Conservation (phyloP, 1,139 yeast genomes). For the Scheffersomyces parashehatae region DNA sequence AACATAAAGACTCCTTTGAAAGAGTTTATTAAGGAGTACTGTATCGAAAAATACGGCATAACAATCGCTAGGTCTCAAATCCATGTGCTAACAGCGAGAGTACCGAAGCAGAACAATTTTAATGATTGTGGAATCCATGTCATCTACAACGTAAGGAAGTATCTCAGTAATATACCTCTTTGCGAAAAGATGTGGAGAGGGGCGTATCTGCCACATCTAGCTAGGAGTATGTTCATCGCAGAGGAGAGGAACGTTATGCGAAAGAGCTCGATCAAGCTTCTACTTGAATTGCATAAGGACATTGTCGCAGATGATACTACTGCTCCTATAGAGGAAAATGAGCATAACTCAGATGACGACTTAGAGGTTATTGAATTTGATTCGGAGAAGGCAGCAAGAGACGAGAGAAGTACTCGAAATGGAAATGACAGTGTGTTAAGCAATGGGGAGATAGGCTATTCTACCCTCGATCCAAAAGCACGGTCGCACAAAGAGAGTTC, state of each 20-base stretch:
- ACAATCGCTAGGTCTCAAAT: conserved; percentile 47
- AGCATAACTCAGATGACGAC: conserved; percentile 18
- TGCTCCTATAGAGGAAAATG: conserved; percentile 4
- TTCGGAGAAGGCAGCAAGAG: neutral
- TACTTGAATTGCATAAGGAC: conserved; percentile 26
- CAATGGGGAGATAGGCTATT: neutral
- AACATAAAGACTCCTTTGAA: conserved; percentile 57
- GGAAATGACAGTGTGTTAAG: neutral
- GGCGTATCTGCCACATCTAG: conserved; percentile 11
- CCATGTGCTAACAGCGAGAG: conserved; percentile 50
- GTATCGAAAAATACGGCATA: conserved; percentile 60
- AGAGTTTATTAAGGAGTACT: conserved; percentile 67
- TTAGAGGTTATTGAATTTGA: conserved; percentile 23
- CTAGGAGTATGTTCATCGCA: conserved; percentile 21
- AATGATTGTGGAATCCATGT: conserved; percentile 97
- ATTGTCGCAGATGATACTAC: conserved; percentile 8
- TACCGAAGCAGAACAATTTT: conserved; percentile 84
- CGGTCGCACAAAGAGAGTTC: neutral
- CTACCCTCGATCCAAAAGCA: conserved; percentile 11
- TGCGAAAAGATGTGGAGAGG: conserved; percentile 56
- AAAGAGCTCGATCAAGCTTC: conserved; percentile 26
- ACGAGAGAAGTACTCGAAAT: neutral
- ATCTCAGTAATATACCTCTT: conserved; percentile 52
- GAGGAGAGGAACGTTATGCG: conserved; percentile 37
- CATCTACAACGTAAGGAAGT: conserved; percentile 70